phyloP scores from a whole-genome alignment of 2,329 filamentous ascomycete genomes.

The Trichophyton rubrum region DNA sequence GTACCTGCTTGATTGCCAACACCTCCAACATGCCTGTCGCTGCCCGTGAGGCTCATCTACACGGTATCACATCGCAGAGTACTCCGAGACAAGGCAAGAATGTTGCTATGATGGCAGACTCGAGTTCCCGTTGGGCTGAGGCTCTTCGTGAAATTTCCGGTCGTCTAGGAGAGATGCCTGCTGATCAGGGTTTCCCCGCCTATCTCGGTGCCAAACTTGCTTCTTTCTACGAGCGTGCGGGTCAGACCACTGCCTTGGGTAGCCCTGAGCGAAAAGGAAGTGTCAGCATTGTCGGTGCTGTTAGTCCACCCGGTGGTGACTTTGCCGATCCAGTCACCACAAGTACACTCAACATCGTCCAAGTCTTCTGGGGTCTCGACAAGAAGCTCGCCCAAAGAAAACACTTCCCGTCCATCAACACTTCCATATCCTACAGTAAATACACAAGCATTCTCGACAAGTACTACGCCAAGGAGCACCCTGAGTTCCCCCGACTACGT shows the following conservation, averaged over 20 bases:
- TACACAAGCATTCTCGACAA: slow-evolving; percentile 81
- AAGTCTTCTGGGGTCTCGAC: slow-evolving; percentile 99
- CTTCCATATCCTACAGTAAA: slow-evolving; percentile 87
- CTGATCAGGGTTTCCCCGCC: slow-evolving; percentile 97
- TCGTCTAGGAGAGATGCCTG: slow-evolving; percentile 98
- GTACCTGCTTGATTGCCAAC: slow-evolving; percentile 94
- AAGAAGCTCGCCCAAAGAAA: slow-evolving; percentile 99
- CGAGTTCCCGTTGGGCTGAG: slow-evolving; percentile 94
- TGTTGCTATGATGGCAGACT: slow-evolving; percentile 99
- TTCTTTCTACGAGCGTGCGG: slow-evolving; percentile 98
- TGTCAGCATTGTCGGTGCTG: slow-evolving; percentile 94
- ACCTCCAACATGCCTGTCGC: slow-evolving; percentile 99
- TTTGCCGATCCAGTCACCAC: slow-evolving; percentile 97
- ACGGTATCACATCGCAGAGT: slow-evolving; percentile 93
- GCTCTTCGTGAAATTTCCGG: slow-evolving; percentile 96
- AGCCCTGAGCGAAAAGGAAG: slow-evolving; percentile 80
- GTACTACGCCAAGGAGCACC: slow-evolving; percentile 86
- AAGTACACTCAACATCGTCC: slow-evolving; percentile 88
- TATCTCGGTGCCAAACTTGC: slow-evolving; percentile 94
- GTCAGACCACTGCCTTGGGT: slow-evolving; percentile 71
- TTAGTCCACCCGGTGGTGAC: slow-evolving; percentile 95
- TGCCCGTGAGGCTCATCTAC: slow-evolving; percentile 96
- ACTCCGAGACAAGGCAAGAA: slow-evolving; percentile 92
- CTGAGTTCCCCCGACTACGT: slow-evolving; percentile 84
- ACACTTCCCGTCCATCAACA: slow-evolving; percentile 99